phyloP scores from a whole-genome alignment of 2,329 filamentous ascomycete genomes.

The Pseudodiploospora longispora region DNA sequence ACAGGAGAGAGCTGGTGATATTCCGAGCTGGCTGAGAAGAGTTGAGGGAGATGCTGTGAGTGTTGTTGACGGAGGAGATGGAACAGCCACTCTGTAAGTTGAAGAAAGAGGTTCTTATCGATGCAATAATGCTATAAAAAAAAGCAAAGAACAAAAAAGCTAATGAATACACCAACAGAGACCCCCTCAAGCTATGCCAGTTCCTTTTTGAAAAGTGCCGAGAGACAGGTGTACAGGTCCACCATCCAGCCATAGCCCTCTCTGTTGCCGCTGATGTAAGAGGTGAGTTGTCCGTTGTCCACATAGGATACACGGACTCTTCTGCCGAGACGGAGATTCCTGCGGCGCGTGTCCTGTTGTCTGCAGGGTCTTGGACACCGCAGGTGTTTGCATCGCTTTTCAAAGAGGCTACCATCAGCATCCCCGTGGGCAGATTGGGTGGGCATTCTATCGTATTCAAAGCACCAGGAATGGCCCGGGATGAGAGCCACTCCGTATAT shows the following conservation, averaged over 20 bases:
- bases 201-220: constrained; percentile 54
- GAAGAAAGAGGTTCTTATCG: neutral
- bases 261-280: constrained; percentile 42
- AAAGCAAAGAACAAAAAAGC: neutral
- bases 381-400: constrained; percentile 59
- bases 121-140: neutral
- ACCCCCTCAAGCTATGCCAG: constrained; percentile 57
- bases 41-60: constrained; percentile 48
- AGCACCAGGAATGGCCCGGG: constrained; percentile 39
- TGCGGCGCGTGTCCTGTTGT: constrained; percentile 57
- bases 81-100: constrained; percentile 56
- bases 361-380: constrained; percentile 65
- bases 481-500: constrained; percentile 61
- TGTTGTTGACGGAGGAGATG: constrained; percentile 51
- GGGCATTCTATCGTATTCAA: constrained; percentile 65
- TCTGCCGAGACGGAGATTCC: constrained; percentile 44
- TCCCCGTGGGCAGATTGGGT: constrained; percentile 50
- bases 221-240: constrained; percentile 54
- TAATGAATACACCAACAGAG: constrained; percentile 30
- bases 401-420: constrained; percentile 37
- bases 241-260: constrained; percentile 54
- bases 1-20: constrained; percentile 23
- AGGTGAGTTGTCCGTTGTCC: constrained; percentile 43
- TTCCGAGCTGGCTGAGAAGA: constrained; percentile 24
- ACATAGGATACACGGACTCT: constrained; percentile 36